Conservation (phyloP, 2,329 filamentous ascomycete genomes). For the Aspergillus quadrilineatus region DNA sequence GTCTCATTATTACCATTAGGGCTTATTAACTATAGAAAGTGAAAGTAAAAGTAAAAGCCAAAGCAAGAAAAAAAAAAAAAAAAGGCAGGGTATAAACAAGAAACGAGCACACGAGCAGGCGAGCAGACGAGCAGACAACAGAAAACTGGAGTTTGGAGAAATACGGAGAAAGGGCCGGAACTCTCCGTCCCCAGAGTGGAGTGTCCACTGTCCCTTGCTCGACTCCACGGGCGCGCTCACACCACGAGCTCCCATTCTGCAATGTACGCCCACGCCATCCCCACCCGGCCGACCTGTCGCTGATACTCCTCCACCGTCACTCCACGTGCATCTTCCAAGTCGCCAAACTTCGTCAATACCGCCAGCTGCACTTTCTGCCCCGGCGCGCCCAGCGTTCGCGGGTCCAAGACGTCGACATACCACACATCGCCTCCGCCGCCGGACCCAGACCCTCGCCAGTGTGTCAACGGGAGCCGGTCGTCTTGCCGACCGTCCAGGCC, state of each 20-base stretch:
- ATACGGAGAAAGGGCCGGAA: not conserved
- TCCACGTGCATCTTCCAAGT: slow-evolving; percentile 53
- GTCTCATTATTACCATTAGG: not conserved
- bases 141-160: not conserved
- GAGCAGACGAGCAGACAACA: not conserved
- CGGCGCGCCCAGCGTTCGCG: slow-evolving; percentile 63
- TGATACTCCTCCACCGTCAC: slow-evolving; percentile 51
- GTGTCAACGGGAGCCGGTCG: slow-evolving; percentile 67
- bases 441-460: slow-evolving; percentile 37
- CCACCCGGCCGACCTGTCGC: slow-evolving; percentile 47
- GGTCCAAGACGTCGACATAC: slow-evolving; percentile 71
- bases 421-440: slow-evolving; percentile 73
- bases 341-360: slow-evolving; percentile 57
- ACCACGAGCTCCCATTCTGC: slow-evolving; percentile 56
- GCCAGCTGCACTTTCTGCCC: slow-evolving; percentile 68
- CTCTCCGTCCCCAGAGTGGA: not conserved
- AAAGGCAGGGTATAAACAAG: too few relatives aligned
- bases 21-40: not conserved
- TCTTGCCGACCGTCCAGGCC: slow-evolving; percentile 66
- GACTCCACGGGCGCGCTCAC: not conserved
- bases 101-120: not conserved
- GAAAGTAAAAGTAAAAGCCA: not conserved
- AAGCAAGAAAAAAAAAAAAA: too few relatives aligned
- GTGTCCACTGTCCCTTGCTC: not conserved
- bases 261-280: slow-evolving; percentile 52